Evolutionary conservation across 139 green algal species (phyloP), one percentile per base, ranked within the genome.

Genomic region (Auxenochlorella protothecoides): DNA sequence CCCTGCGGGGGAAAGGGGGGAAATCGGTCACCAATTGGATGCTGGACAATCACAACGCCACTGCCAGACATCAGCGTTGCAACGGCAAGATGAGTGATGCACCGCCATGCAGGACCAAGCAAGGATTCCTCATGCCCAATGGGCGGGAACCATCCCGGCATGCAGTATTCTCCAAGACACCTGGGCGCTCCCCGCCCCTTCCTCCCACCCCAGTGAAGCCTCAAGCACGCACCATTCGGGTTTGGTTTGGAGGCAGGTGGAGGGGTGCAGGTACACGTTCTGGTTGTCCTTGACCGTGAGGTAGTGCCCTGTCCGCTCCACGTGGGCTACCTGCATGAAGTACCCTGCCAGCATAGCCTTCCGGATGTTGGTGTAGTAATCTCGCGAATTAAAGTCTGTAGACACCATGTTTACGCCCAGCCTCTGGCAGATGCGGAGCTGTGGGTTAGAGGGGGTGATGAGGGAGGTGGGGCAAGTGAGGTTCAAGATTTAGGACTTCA

Each of bases 221-320:
- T 12, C 3, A 8, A 11, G 89, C 90, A 97, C 83, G 97, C 93
- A 75, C 93, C 93, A 98, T 81, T 99, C 93, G 5, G 95, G 95
- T 81, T 99, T 97, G 74, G 90, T 85, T 63, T 96, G 86, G 54
- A 98, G 86, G 79, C 87, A 92, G 14, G 89, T 94, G 8, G 92
- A 98, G 14, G 94, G 94, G 80, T 98, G 94, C 53, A 98, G 80
- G 80, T 94, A 87, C 65, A 98, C 93, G 74, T 89, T 74, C 89
- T 99, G 93, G 79, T 97, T 96, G 85, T 99, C 95, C 83, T 99
- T 99, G n/a, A 96, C 93, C 0, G 95, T 99, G 51, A 98, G 83
- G 81, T 99, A 99, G 72, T 91, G 85, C n/a, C 93, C 95, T 3
- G 81, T 84, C 9, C 88, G 82, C 77, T 96, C 85, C 69, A 96